Conservation (phyloP, 352 stramenopile species). For the Elongisporangium undulatum region DNA sequence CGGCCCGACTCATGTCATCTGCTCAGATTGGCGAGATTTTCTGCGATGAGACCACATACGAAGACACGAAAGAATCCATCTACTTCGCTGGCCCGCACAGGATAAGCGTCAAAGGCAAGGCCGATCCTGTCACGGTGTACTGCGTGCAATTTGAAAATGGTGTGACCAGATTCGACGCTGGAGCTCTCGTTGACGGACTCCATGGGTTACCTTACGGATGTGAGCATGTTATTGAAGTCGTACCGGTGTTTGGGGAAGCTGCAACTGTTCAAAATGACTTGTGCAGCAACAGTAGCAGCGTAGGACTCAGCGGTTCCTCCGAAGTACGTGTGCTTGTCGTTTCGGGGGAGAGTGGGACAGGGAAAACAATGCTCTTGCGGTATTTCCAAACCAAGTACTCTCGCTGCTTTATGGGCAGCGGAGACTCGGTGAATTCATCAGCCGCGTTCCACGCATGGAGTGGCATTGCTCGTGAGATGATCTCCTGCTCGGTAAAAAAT, state of each 20-base stretch:
- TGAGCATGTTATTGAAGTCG: slow-evolving; percentile 37
- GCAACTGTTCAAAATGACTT: neutral
- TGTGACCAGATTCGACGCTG: slow-evolving; percentile 28
- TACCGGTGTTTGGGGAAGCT: slow-evolving; percentile 34
- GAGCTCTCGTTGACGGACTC: slow-evolving; percentile 19
- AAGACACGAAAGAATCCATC: slow-evolving; percentile 48
- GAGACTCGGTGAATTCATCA: slow-evolving; percentile 57
- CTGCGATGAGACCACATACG: slow-evolving; percentile 65
- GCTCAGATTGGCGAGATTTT: slow-evolving; percentile 54
- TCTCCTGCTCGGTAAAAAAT: neutral
- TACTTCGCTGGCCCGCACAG: slow-evolving; percentile 40
- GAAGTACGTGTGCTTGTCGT: slow-evolving; percentile 45
- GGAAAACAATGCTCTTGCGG: slow-evolving; percentile 63
- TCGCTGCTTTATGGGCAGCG: slow-evolving; percentile 47
- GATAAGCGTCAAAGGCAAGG: slow-evolving; percentile 67
- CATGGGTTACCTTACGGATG: slow-evolving; percentile 40
- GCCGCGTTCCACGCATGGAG: slow-evolving; percentile 58
- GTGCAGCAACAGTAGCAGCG: neutral
- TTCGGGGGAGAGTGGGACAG: slow-evolving; percentile 53
- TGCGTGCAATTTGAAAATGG: slow-evolving; percentile 28
- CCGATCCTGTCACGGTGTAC: slow-evolving; percentile 37
- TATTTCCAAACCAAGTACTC: slow-evolving; percentile 31
- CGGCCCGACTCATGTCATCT: slow-evolving; percentile 73
- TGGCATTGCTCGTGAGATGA: slow-evolving; percentile 38
- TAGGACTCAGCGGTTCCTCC: neutral